phyloP scores from a whole-genome alignment of 495 filamentous ascomycete species.

The Hypoxylon cercidicola region DNA sequence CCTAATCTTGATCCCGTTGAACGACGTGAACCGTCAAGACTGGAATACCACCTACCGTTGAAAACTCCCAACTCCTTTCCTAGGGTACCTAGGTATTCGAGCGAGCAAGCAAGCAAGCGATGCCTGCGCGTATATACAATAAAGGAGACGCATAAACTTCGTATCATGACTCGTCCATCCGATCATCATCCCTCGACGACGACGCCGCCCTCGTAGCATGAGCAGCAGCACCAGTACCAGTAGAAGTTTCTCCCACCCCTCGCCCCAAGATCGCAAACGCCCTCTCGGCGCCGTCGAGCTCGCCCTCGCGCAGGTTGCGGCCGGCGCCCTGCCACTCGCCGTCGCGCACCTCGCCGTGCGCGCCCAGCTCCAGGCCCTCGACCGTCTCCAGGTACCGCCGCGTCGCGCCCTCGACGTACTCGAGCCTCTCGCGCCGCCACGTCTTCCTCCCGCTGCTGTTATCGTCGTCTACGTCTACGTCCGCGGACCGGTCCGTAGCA shows the following conservation, averaged over 20 bases:
- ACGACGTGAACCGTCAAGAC: background rate
- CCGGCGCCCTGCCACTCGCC: conserved; percentile 65
- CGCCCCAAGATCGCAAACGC: conserved; percentile 55
- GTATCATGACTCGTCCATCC: conserved; percentile 48
- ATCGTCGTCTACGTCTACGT: conserved; percentile 32
- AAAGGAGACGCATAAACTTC: background rate
- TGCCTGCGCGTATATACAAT: background rate
- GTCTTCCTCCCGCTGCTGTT: conserved; percentile 54
- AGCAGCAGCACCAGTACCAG: background rate
- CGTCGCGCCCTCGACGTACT: conserved; percentile 80
- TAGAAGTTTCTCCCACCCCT: background rate
- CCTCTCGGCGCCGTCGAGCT: conserved; percentile 64
- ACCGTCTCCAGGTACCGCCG: conserved; percentile 65
- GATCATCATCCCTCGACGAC: conserved; percentile 25
- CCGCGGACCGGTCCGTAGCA: conserved; percentile 23
- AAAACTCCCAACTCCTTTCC: conserved; percentile 24
- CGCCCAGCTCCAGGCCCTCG: conserved; percentile 65
- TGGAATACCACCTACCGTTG: too few species aligned
- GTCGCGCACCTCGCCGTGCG: conserved; percentile 65
- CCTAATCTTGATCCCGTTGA: too few species aligned
- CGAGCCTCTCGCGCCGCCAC: conserved; percentile 68
- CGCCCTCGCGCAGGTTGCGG: conserved; percentile 51
- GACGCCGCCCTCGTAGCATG: background rate
- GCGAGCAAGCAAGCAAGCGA: too few species aligned
- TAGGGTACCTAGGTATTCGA: conserved; percentile 19